A percentile compares a stretch with the other conserved stretches of the same genome.
Conservation (phyloP, 78 protist genomes). For the Paratrimastix pyriformis region DNA sequence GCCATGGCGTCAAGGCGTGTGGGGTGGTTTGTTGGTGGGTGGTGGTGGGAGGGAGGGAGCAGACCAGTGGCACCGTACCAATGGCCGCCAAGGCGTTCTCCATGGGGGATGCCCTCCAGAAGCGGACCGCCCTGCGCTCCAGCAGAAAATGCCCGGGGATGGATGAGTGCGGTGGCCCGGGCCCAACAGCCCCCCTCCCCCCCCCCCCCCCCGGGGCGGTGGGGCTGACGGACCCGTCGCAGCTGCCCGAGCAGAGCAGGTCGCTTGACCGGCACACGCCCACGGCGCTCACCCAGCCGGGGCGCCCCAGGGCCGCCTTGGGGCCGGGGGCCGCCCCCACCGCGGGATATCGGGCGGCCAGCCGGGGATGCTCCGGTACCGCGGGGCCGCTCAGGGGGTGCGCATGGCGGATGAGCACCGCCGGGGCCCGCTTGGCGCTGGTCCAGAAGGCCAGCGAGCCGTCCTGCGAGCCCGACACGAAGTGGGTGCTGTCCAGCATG, state of each 20-base stretch:
- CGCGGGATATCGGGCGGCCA: neutral
- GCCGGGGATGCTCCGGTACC: neutral
- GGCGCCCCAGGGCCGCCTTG: neutral
- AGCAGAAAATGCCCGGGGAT: no score
- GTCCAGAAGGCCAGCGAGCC: neutral
- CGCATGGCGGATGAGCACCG: neutral
- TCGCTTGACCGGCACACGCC: conserved; percentile 23
- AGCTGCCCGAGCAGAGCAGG: conserved; percentile 38
- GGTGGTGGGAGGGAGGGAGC: no score
- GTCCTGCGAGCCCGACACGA: neutral
- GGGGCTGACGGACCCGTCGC: conserved; percentile 44
- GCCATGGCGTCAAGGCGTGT: no score
- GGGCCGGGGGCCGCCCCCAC: neutral
- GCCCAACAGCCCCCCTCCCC: no score
- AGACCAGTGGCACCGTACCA: no score
- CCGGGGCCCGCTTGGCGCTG: neutral
- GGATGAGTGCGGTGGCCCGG: neutral
- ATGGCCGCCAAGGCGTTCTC: no score
- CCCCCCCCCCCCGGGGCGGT: no score
- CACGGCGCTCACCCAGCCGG: conserved; percentile 41
- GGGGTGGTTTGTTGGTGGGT: no score
- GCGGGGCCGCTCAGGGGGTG: conserved; percentile 15
- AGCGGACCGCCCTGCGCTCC: neutral
- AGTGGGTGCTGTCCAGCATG: neutral
- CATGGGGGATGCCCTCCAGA: neutral